These are phyloP conservation scores for Endocalyx cinctus DNA, from an alignment of 2,329 filamentous ascomycete species.

Conservation along the genomic window DNA sequence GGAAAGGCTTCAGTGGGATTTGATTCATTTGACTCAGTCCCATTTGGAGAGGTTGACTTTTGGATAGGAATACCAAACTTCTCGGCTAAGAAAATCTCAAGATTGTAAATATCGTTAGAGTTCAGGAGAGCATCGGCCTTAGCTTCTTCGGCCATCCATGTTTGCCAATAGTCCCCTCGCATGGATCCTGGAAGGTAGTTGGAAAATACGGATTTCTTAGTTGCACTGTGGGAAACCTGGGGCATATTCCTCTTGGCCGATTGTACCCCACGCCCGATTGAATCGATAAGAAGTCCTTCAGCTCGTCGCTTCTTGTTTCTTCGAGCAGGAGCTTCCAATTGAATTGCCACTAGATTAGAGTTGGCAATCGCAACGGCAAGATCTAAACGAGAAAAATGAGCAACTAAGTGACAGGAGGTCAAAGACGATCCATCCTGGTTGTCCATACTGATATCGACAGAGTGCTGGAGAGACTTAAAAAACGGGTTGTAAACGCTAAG, in stretches of 20 bases:
- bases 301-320: constrained; percentile 51
- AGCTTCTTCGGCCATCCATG: constrained; percentile 39
- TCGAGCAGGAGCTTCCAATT: constrained; percentile 58
- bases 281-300: constrained; percentile 66
- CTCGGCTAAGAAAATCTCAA: constrained; percentile 45
- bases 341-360: constrained; percentile 61
- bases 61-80: constrained; percentile 43
- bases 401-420: constrained; percentile 41
- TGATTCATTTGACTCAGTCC: constrained; percentile 14
- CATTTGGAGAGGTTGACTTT: constrained; percentile 12
- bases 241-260: constrained; percentile 32
- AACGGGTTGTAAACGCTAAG: constrained; percentile 66
- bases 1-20: constrained; percentile 20
- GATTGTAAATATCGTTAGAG: constrained; percentile 40
- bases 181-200: constrained; percentile 44
- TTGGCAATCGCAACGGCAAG: constrained; percentile 62
- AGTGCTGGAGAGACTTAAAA: constrained; percentile 58
- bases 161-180: constrained; percentile 43
- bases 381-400: constrained; percentile 63
- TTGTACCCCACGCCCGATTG: constrained; percentile 61
- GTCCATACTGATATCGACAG: constrained; percentile 39
- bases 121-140: constrained; percentile 44
- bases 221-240: constrained; percentile 24
- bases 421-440: constrained; percentile 26
- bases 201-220: constrained; percentile 29